Evolutionary conservation across 306 rosid genomes (phyloP).

Genomic region (Trifolium dubium): DNA sequence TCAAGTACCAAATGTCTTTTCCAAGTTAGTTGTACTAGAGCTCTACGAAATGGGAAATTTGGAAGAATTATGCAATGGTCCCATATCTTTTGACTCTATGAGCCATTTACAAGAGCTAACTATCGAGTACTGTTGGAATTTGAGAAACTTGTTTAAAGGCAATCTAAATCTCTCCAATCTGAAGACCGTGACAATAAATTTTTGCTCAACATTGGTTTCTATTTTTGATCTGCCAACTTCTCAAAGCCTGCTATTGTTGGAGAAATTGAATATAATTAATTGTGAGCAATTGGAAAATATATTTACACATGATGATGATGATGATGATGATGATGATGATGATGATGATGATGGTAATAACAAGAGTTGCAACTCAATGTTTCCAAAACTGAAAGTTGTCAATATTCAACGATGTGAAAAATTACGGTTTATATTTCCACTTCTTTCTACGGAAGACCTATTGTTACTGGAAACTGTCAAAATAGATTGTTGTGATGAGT

Average conservation of each 20-base stretch:
- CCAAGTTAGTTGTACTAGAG: not conserved
- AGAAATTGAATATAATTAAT: fast-evolving
- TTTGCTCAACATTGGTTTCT: not conserved
- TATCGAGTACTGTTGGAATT: fast-evolving
- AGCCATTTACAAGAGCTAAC: not conserved
- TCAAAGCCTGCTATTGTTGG: not conserved
- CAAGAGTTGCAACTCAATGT: not conserved
- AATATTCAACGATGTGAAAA: fast-evolving
- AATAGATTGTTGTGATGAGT: fast-evolving
- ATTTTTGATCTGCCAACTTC: not conserved
- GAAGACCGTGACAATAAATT: fast-evolving
- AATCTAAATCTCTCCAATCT: slow-evolving; percentile 11
- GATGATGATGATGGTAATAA: not conserved
- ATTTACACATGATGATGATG: not conserved
- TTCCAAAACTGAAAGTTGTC: not conserved
- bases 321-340: not conserved
- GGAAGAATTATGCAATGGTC: slow-evolving; percentile 9
- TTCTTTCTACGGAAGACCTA: not conserved
- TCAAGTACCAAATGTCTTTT: not conserved
- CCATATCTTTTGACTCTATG: not conserved
- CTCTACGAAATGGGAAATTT: not conserved
- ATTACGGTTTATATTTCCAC: not conserved
- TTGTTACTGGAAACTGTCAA: not conserved
- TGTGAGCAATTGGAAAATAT: not conserved
- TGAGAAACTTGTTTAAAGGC: not conserved